Percentiles rank a stretch among this genome's conserved stretches.
Evolutionary conservation across 1,284 basidiomycete species (phyloP).

Genomic region (Ganoderma boninense): DNA sequence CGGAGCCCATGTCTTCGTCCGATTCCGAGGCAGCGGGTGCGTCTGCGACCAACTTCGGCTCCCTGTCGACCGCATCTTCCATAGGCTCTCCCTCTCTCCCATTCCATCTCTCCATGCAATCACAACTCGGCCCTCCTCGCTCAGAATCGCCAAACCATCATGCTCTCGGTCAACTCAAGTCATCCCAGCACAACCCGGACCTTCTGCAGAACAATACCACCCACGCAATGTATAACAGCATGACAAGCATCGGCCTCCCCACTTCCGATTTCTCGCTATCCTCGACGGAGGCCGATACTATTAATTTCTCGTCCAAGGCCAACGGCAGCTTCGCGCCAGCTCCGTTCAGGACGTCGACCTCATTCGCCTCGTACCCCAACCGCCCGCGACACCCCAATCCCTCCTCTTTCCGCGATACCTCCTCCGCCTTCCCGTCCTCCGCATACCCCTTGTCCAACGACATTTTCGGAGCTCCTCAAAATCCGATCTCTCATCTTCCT

Average conservation of each 20-base stretch:
- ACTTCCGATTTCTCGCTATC: conserved; percentile 48
- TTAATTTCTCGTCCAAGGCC: conserved; percentile 49
- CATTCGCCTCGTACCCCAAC: conserved; percentile 47
- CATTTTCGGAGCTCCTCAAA: conserved; percentile 38
- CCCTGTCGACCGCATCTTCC: conserved; percentile 58
- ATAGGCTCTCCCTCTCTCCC: conserved; percentile 61
- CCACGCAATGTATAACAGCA: conserved; percentile 58
- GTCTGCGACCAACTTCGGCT: conserved; percentile 50
- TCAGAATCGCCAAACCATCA: conserved; percentile 60
- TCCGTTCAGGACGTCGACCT: conserved; percentile 44
- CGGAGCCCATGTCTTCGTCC: conserved; percentile 66
- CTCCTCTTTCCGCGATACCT: conserved; percentile 45
- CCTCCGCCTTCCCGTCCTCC: conserved; percentile 37
- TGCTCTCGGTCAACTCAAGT: conserved; percentile 44
- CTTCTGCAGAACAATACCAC: conserved; percentile 42
- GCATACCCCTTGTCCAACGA: conserved; percentile 37
- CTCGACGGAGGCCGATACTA: conserved; percentile 46
- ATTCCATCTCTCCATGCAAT: conserved; percentile 58
- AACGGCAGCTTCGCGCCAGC: conserved; percentile 47
- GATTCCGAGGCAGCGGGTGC: conserved; percentile 61
- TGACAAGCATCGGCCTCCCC: conserved; percentile 45
- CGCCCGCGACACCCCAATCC: conserved; percentile 42
- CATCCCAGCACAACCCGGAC: conserved; percentile 46
- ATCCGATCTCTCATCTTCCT: conserved; percentile 31
- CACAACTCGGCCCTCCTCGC: conserved; percentile 50